Evolutionary conservation across 768 basidiomycete species (phyloP).

Genomic region (Phaeotremella fagi): DNA sequence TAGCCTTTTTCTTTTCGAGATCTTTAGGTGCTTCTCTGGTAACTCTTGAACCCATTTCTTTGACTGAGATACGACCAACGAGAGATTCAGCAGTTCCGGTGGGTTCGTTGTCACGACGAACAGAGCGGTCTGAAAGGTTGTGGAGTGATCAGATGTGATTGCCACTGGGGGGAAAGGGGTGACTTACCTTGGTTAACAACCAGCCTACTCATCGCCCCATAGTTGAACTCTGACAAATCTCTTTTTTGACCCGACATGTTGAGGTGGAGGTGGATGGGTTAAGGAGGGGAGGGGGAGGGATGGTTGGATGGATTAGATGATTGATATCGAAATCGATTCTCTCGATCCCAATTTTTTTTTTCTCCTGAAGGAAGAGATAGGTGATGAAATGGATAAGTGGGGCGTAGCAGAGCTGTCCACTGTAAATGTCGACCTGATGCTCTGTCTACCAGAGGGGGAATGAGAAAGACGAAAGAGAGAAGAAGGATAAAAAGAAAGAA

Average conservation of each 20-base stretch:
- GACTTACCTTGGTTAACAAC: conserved; percentile 73
- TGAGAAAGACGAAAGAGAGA: no score
- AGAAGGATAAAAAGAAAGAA: no score
- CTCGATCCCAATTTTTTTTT: no score
- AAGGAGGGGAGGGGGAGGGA: background rate
- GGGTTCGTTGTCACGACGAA: conserved; percentile 84
- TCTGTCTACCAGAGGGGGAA: no score
- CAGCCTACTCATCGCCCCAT: conserved; percentile 87
- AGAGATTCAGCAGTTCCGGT: conserved; percentile 94
- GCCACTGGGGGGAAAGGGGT: background rate
- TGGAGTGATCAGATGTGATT: background rate
- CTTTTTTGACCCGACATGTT: conserved; percentile 55
- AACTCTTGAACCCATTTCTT: conserved; percentile 90
- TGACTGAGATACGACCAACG: conserved; percentile 79
- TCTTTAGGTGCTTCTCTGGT: conserved; percentile 77
- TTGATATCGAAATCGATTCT: no score
- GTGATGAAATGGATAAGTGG: no score
- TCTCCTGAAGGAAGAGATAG: no score
- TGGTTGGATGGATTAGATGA: background rate
- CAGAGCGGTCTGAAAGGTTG: conserved; percentile 36
- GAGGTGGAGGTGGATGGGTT: background rate
- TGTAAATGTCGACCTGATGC: no score
- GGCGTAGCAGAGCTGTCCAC: no score
- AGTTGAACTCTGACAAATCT: conserved; percentile 89
- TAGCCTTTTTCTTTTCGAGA: conserved; percentile 89